Evolutionary conservation across 1,284 basidiomycete species (phyloP).

Genomic region (Moesziomyces sp.): DNA sequence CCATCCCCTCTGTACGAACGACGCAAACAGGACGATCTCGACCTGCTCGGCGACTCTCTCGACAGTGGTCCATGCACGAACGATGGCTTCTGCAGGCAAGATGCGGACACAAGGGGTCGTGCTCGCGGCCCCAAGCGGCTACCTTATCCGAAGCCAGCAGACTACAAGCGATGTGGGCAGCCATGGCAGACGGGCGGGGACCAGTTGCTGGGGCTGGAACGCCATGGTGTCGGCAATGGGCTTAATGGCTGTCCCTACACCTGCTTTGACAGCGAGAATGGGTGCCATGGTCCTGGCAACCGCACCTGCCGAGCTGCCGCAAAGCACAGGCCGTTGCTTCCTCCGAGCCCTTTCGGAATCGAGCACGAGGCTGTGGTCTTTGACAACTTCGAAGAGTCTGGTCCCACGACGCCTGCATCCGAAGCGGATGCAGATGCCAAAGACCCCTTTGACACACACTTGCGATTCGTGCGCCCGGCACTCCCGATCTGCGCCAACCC

Average conservation of each 20-base stretch:
- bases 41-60: conserved; percentile 22
- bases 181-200: neutral
- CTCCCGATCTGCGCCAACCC: conserved; percentile 33
- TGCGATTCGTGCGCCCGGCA: conserved; percentile 40
- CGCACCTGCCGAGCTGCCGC: neutral
- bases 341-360: conserved; percentile 4
- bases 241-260: neutral
- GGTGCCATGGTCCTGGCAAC: neutral
- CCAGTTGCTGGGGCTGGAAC: no score
- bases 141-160: conserved; percentile 6
- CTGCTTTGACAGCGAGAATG: neutral
- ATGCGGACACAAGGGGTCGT: conserved; percentile 16
- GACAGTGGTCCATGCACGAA: conserved; percentile 24
- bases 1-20: conserved; percentile 23
- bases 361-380: conserved; percentile 43
- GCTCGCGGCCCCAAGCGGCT: conserved; percentile 25
- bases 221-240: neutral
- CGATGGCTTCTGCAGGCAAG: neutral
- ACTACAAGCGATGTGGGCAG: neutral
- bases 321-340: conserved; percentile 1
- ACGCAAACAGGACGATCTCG: conserved; percentile 26
- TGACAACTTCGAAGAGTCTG: conserved; percentile 43
- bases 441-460: conserved; percentile 22
- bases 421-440: conserved; percentile 16
- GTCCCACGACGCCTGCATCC: conserved; percentile 17